Base-by-base conservation (phyloP, 148 eudicot genomes). In the Polygonum aviculare region DNA sequence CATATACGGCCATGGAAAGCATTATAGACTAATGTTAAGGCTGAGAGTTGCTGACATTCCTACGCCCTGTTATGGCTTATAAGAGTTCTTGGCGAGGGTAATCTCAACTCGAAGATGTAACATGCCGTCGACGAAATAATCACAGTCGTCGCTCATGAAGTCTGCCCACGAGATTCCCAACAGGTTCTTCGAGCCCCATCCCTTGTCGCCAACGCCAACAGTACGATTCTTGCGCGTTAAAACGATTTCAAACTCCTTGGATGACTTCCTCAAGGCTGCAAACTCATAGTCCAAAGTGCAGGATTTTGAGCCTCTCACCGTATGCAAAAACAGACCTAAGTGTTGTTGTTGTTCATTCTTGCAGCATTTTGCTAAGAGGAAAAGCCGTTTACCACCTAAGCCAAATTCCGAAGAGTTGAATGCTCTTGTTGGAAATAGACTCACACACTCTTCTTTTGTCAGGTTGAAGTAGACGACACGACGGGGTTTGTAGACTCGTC, bases 331-430 rank as follows among this genome's bases (percentile, higher is more conserved):
- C 26, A 92, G 81, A 76, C 97, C 97, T 7, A 92, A 92, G 72
- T 93, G 87, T 69, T 88, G 91, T 78, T 88, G 88, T 75, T 92
- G 95, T 74, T 92, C 95, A 90, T 87, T 7, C 47, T 44, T 86
- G 84, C 90, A 88, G 83, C 97, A 90, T 72, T 90, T 93, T 18
- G 95, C 97, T 0, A 91, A 90, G 26, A 92, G 86, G 79, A 88
- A 90, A 79, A 92, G 88, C 26, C 95, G 93, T 80, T 88, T 95
- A 16, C 95, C 97, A 4, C 97, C 97, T 55, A 92, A 82, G 79
- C 90, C 93, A 72, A 92, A 92, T 21, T 93, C 95, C 73, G 90
- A 95, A 39, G 97, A 90, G 77, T 92, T 87, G 0, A 92, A 88
- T 26, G 91, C 77, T 5, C 92, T 93, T 0, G 91, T 83, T 60